Evolutionary conservation across 2,329 filamentous ascomycete genomes (phyloP), one percentile per base, ranked within the genome.

Genomic region (Thielaviopsis punctulata): DNA sequence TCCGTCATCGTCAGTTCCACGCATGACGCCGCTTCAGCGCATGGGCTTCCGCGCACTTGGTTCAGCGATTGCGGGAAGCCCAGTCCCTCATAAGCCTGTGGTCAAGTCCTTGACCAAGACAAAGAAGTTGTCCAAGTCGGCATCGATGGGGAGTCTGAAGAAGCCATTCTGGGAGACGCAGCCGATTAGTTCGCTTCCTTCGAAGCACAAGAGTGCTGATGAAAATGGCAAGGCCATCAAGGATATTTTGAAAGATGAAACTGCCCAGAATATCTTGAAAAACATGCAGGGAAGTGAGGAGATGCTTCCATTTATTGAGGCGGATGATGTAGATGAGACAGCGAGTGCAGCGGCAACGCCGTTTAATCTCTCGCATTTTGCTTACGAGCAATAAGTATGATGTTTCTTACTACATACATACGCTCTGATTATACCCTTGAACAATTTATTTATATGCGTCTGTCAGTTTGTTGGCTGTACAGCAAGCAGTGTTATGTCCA

Each of bases 21-120:
- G 59, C 18, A 62, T 70, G 58, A 77, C 75, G 0, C 74, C 75
- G 2, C 63, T 79, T 3, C 73, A 78, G 56, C 71, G 74, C 44
- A 66, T 79, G 25, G 72, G 73, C 15, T 66, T 65, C 27, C 67
- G 66, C 54, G 75, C 75, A 1, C 55, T 73, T 9, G 44, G 41
- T 27, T 15, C 30, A 3, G 25, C 44, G 3, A 10, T 30, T 4
- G 19, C 18, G 36, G 48, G 48, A 19, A 53, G 46, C 18, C 36
- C 36, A 19, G 45, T 39, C 8, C 23, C 46, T 4, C 10, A 2
- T 22, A n/a, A 21, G 24, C 4, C 19, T 6, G 30, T 23, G 30
- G 24, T 22, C 19, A 53, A 47, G 39, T 41, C 36, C 25, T 33
- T 33, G 27, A 51, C 52, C 6, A 43, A 48, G 7, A 22, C 25